phyloP scores from a whole-genome alignment of 768 basidiomycete species.

The Kwoniella europaea region DNA sequence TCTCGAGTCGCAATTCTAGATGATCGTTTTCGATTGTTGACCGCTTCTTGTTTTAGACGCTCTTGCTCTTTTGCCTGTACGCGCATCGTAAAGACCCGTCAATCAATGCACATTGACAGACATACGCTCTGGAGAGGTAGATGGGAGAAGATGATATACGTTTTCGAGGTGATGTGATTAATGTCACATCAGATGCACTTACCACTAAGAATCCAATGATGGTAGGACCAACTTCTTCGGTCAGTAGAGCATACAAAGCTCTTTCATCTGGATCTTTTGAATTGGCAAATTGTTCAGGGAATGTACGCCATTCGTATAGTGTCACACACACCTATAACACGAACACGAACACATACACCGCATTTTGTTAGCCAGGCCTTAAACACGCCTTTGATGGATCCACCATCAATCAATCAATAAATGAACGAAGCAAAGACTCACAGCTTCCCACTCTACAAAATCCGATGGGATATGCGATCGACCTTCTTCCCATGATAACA shows the following conservation, averaged over 20 bases:
- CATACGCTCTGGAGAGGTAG: background rate
- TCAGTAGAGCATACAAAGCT: constrained; percentile 72
- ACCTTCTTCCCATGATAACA: constrained; percentile 2
- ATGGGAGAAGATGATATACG: background rate
- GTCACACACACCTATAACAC: constrained; percentile 74
- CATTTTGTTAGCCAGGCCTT: background rate
- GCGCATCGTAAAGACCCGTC: background rate
- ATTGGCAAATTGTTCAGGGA: constrained; percentile 74
- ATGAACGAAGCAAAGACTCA: constrained; percentile 53
- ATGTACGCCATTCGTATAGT: constrained; percentile 80
- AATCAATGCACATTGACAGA: too few species aligned
- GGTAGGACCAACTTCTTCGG: constrained; percentile 71
- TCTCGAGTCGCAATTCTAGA: constrained; percentile 84
- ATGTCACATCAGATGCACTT: constrained; percentile 59
- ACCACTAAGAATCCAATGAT: constrained; percentile 73
- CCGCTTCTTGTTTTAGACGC: constrained; percentile 68
- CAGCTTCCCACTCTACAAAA: constrained; percentile 85
- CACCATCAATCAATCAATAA: background rate
- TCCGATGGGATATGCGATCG: constrained; percentile 31
- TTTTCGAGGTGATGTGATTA: constrained; percentile 4
- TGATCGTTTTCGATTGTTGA: constrained; percentile 85
- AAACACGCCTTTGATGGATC: background rate
- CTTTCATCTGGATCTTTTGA: constrained; percentile 81
- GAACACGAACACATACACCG: background rate
- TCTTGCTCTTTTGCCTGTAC: constrained; percentile 54